These are phyloP conservation scores for Didymosphaeria variabile DNA, from an alignment of 2,329 filamentous ascomycete genomes.

Conservation along the genomic window DNA sequence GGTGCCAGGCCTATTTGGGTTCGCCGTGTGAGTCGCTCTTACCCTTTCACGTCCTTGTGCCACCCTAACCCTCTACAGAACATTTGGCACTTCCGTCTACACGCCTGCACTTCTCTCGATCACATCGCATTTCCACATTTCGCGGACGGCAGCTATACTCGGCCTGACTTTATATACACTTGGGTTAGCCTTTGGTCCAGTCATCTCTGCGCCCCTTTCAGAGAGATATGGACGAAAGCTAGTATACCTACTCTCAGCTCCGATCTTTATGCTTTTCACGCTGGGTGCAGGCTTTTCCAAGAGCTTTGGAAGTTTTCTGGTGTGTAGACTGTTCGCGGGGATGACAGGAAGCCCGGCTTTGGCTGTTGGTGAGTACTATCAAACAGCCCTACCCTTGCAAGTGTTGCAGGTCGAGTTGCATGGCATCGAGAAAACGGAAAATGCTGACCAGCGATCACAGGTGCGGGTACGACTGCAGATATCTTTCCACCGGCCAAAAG, in stretches of 20 bases:
- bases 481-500: constrained; percentile 45
- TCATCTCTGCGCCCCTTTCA: constrained; percentile 67
- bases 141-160: constrained; percentile 65
- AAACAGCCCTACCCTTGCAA: not conserved
- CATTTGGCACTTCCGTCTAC: constrained; percentile 64
- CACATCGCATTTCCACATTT: constrained; percentile 63
- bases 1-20: constrained; percentile 47
- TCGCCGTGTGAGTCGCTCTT: constrained; percentile 43
- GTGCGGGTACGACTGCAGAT: constrained; percentile 53
- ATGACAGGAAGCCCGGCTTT: constrained; percentile 70
- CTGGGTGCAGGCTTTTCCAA: constrained; percentile 64
- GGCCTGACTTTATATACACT: constrained; percentile 68
- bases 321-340: constrained; percentile 75
- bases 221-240: constrained; percentile 66
- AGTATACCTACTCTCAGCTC: constrained; percentile 60
- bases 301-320: constrained; percentile 60
- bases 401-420: not conserved
- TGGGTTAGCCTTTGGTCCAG: constrained; percentile 67
- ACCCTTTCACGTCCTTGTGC: not conserved
- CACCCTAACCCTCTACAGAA: constrained; percentile 48
- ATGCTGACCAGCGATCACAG: not conserved
- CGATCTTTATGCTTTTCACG: constrained; percentile 64
- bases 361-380: constrained; percentile 45
- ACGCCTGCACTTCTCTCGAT: constrained; percentile 59
- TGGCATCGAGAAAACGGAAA: too few species aligned